phyloP scores from a whole-genome alignment of 148 eudicot species.

The Camellia lanceoleosa region DNA sequence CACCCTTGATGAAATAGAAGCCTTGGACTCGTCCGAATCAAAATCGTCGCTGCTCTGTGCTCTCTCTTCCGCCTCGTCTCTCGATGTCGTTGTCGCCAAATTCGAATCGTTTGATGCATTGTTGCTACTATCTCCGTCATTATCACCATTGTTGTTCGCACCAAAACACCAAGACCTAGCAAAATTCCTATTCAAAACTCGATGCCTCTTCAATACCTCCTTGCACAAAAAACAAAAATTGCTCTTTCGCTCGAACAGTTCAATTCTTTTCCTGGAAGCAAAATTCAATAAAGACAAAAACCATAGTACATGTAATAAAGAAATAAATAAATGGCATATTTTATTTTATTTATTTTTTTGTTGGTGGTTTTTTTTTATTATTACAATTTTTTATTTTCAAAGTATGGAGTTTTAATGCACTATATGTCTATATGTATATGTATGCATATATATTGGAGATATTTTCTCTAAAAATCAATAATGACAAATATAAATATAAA shows the following conservation, averaged over 20 bases:
- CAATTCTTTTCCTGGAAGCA: conserved; percentile 14
- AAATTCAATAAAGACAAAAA: no score
- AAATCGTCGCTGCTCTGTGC: not conserved
- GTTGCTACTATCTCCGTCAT: conserved; percentile 22
- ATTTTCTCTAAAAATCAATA: no score
- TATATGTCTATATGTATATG: no score
- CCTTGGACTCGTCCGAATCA: conserved; percentile 27
- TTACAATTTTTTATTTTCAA: no score
- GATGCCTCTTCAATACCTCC: conserved; percentile 22
- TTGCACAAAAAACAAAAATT: conserved; percentile 35
- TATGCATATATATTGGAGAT: no score
- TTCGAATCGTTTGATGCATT: conserved; percentile 37
- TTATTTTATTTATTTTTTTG: no score
- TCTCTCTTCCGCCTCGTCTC: conserved; percentile 37
- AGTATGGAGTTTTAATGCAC: no score
- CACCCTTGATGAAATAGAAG: conserved; percentile 29
- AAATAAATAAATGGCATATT: no score
- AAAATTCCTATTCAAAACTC: conserved; percentile 23
- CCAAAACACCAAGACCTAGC: conserved; percentile 39
- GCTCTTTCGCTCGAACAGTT: conserved; percentile 10
- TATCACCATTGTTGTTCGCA: conserved; percentile 25
- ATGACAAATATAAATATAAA: no score
- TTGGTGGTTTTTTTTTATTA: no score
- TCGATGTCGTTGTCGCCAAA: conserved; percentile 42
- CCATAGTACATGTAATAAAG: no score